Conservation (phyloP, 2,329 filamentous ascomycete genomes). For the Bipolaris cookei region DNA sequence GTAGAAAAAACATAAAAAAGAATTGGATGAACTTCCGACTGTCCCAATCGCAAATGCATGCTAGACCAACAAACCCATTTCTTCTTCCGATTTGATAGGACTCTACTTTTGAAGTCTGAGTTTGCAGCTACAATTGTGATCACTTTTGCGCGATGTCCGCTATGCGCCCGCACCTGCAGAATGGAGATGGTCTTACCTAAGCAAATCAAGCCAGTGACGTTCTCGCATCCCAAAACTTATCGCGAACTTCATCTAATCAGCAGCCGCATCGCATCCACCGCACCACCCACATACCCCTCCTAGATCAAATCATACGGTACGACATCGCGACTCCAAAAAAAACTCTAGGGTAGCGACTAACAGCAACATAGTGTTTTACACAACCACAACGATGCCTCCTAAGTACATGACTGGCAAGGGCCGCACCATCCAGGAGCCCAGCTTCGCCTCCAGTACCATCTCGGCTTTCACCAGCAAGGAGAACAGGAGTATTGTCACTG, state of each 20-base stretch:
- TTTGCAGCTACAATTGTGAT: neutral
- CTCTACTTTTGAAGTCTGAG: neutral
- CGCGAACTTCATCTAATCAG: neutral
- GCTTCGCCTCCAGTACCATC: slow-evolving; percentile 51
- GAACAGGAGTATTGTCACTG: slow-evolving; percentile 57
- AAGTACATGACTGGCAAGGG: slow-evolving; percentile 37
- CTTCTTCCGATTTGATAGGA: too few relatives aligned
- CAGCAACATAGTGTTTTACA: neutral
- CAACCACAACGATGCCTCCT: slow-evolving; percentile 35
- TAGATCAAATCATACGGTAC: slow-evolving; percentile 10
- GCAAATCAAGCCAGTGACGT: slow-evolving; percentile 4
- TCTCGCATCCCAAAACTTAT: slow-evolving; percentile 6
- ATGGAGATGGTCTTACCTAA: slow-evolving; percentile 2
- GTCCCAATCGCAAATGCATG: neutral
- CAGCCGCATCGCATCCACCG: slow-evolving; percentile 24
- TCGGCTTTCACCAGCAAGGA: slow-evolving; percentile 54
- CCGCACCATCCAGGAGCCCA: slow-evolving; percentile 42
- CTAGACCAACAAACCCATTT: neutral
- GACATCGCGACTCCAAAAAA: neutral
- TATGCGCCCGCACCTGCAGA: neutral
- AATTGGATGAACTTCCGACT: neutral
- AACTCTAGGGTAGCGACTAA: neutral
- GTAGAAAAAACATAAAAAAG: slow-evolving; percentile 16
- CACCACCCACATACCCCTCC: slow-evolving; percentile 3
- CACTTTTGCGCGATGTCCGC: neutral